These are phyloP conservation scores for Cubamyces sp. DNA, from an alignment of 768 basidiomycete genomes.

Conservation along the genomic window DNA sequence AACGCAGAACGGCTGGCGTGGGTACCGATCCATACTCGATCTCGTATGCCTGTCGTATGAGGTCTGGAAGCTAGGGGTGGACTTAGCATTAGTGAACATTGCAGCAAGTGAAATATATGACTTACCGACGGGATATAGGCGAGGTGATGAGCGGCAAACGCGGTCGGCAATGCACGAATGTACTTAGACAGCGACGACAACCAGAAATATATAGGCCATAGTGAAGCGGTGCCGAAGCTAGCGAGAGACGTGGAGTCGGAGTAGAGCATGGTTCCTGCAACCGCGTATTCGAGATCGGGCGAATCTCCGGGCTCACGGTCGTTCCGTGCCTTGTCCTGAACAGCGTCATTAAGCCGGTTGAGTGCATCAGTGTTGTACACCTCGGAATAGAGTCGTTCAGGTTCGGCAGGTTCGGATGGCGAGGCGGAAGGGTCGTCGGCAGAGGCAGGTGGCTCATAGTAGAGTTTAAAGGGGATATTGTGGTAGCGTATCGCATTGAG, in stretches of 20 bases:
- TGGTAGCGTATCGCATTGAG: neutral
- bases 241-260: constrained; percentile 35
- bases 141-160: constrained; percentile 42
- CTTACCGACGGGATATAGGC: constrained; percentile 49
- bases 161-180: constrained; percentile 32
- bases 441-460: neutral
- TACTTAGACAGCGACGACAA: constrained; percentile 37
- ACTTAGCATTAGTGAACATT: constrained; percentile 37
- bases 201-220: constrained; percentile 45
- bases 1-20: constrained; percentile 31
- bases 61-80: constrained; percentile 34
- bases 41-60: constrained; percentile 35
- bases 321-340: constrained; percentile 17
- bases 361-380: constrained; percentile 23
- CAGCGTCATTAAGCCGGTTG: constrained; percentile 13
- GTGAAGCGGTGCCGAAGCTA: constrained; percentile 29
- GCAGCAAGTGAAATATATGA: constrained; percentile 33
- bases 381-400: constrained; percentile 26
- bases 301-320: constrained; percentile 14
- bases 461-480: constrained; percentile 11
- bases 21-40: constrained; percentile 19
- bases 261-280: constrained; percentile 27
- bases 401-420: neutral
- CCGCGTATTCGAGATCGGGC: constrained; percentile 11
- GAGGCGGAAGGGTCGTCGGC: neutral